Base-by-base conservation (phyloP, 2,329 filamentous ascomycete species). In the Botrytis tulipae region DNA sequence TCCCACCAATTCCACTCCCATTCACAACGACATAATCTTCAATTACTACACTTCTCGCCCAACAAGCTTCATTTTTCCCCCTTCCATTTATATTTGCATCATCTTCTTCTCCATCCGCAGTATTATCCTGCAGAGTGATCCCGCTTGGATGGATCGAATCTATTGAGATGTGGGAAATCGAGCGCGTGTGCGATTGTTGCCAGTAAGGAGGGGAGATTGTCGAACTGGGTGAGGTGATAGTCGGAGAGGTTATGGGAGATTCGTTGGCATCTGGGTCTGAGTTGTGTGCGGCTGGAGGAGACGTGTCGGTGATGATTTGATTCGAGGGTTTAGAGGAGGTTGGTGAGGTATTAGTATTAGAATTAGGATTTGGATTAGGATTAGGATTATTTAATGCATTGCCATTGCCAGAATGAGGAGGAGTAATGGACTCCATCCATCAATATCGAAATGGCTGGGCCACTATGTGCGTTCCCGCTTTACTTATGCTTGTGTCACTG, bases 31-130 rank as follows among this genome's bases (percentile, higher is more conserved):
- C 87, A 80, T 88, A 83, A 78, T 89, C 87, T 54, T 85, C 84
- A 60, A 91, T 85, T 76, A 87, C 85, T 71, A 91, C 89, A 79
- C 87, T 89, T 82, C 85, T 87, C 44, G 89, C 89, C 89, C 89
- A 91, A 81, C 89, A 91, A 20, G 87, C 88, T 74, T 84, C 85
- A 79, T 87, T 88, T 74, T 84, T 81, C 4, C 35, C 65, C 25
- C 35, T 54, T 12, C 48, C 65, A 32, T 29, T 68, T 10, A 37
- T 20, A 29, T 54, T 48, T 29, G 51, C n/a, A 18, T 48, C 65
- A 74, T 83, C 85, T 48, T 84, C 85, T 76, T 90, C 88, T 3
- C 71, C 77, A 62, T 78, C 76, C 2, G 46, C 46, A 1, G 79
- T 80, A 80, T 91, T 91, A 80, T 91, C 89, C 75, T 86, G 87